phyloP scores from a whole-genome alignment of 768 basidiomycete species.

The Pleurotus citrinopileatus region DNA sequence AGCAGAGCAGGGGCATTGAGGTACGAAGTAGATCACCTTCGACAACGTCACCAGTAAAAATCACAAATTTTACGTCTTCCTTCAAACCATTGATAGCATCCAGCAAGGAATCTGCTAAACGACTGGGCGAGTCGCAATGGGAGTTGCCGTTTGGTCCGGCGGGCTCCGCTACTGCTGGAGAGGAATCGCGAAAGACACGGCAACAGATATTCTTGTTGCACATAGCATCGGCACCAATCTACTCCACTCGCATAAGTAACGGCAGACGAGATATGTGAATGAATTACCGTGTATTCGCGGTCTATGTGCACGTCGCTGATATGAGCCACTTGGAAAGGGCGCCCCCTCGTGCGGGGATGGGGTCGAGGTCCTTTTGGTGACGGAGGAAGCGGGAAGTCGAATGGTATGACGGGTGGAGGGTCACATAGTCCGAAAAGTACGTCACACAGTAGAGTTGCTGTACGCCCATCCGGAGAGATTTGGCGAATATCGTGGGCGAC shows the following conservation, averaged over 20 bases:
- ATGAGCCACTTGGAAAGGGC: constrained; percentile 32
- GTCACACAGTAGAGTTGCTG: constrained; percentile 32
- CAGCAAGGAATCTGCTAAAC: constrained; percentile 34
- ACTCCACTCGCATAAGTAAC: not conserved
- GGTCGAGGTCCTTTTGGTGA: constrained; percentile 16
- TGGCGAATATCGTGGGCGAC: constrained; percentile 34
- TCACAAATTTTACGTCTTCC: constrained; percentile 23
- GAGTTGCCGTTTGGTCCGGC: constrained; percentile 29
- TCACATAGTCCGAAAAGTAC: constrained; percentile 36
- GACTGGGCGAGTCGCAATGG: constrained; percentile 32
- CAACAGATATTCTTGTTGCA: constrained; percentile 40
- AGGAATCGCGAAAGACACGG: constrained; percentile 23
- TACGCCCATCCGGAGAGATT: constrained; percentile 28
- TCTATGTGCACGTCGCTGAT: constrained; percentile 40
- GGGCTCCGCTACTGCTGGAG: constrained; percentile 20
- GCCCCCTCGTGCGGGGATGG: constrained; percentile 15
- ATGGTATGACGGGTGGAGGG: constrained; percentile 21
- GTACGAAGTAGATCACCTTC: constrained; percentile 20
- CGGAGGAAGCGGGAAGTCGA: constrained; percentile 25
- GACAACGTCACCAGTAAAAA: constrained; percentile 41
- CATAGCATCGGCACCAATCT: constrained; percentile 32
- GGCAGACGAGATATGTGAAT: not conserved
- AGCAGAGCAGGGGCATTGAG: not conserved
- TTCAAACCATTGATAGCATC: constrained; percentile 22
- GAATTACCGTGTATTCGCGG: constrained; percentile 28